Conservation (phyloP, 1,139 yeast genomes). For the Cylindricascospora bacillispora region DNA sequence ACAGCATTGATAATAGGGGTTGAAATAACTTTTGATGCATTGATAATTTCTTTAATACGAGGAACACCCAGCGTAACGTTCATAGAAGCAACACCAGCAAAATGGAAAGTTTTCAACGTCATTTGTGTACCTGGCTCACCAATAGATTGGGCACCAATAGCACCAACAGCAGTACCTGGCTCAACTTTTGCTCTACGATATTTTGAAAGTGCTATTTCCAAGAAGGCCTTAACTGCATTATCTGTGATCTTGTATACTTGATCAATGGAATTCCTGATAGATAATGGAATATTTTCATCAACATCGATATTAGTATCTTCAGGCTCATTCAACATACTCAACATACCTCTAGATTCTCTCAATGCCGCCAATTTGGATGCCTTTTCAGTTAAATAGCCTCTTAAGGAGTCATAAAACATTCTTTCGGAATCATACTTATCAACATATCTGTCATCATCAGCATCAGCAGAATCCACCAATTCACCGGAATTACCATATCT, state of each 20-base stretch:
- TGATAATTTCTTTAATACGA: constrained; percentile 95
- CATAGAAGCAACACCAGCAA: constrained; percentile 99
- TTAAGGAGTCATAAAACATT: constrained; percentile 61
- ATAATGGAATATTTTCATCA: constrained; percentile 30
- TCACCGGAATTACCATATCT: constrained; percentile 68
- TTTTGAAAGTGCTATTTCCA: constrained; percentile 66
- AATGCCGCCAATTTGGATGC: constrained; percentile 44
- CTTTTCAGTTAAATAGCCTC: constrained; percentile 47
- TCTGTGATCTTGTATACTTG: constrained; percentile 67
- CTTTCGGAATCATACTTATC: constrained; percentile 83
- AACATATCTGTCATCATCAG: constrained; percentile 42
- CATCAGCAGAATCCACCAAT: constrained; percentile 33
- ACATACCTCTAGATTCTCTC: constrained; percentile 43
- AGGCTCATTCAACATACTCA: constrained; percentile 31
- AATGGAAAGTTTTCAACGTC: constrained; percentile 98
- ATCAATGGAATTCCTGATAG: constrained; percentile 40
- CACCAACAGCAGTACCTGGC: constrained; percentile 99
- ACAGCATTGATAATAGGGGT: constrained; percentile 96
- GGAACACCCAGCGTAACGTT: constrained; percentile 98
- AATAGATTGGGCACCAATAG: constrained; percentile 97
- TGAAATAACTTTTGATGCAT: constrained; percentile 88
- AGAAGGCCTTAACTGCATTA: constrained; percentile 48
- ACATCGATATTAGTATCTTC: constrained; percentile 34
- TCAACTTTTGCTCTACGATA: constrained; percentile 88
- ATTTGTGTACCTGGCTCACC: constrained; percentile 99